Evolutionary conservation across 2,329 filamentous ascomycete species (phyloP).

Genomic region (Tolypocladium guangdongense): DNA sequence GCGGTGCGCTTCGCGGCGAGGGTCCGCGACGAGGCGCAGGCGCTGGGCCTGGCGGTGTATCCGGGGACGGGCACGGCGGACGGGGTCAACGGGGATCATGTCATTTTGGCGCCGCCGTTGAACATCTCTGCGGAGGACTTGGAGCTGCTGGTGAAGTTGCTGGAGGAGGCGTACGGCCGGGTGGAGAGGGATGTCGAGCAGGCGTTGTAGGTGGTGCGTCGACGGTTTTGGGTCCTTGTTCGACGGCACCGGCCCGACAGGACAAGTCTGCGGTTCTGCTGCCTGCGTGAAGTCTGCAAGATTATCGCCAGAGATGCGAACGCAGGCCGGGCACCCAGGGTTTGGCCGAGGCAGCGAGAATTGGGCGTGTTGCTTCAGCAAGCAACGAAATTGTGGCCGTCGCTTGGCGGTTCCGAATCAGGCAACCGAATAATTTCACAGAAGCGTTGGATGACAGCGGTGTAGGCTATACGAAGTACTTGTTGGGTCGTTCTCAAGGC

Average conservation of each 20-base stretch:
- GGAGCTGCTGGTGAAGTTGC: slow-evolving; percentile 1
- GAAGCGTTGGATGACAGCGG: too few relatives aligned
- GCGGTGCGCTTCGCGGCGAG: slow-evolving; percentile 13
- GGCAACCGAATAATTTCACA: background rate
- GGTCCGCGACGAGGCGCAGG: slow-evolving; percentile 19
- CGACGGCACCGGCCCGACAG: too few relatives aligned
- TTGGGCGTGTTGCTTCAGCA: background rate
- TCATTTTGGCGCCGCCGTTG: slow-evolving; percentile 62
- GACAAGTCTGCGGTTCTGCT: background rate
- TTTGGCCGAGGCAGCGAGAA: background rate
- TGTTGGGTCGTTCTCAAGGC: background rate
- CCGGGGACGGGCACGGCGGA: slow-evolving; percentile 50
- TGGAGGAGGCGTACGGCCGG: slow-evolving; percentile 4
- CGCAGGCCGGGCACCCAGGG: background rate
- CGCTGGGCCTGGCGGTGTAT: slow-evolving; percentile 39
- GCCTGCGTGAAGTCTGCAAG: background rate
- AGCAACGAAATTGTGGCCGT: background rate
- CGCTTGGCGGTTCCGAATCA: background rate
- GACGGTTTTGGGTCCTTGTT: too few relatives aligned
- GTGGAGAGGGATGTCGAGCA: slow-evolving; percentile 1
- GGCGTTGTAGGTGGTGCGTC: too few relatives aligned
- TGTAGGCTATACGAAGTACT: background rate
- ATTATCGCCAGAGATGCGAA: background rate
- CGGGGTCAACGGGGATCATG: slow-evolving; percentile 54
- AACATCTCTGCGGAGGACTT: slow-evolving; percentile 36